Percentiles rank a stretch among this genome's conserved stretches.
phyloP scores from a whole-genome alignment of 1,284 basidiomycete genomes.

The Neolentinus lepideus region DNA sequence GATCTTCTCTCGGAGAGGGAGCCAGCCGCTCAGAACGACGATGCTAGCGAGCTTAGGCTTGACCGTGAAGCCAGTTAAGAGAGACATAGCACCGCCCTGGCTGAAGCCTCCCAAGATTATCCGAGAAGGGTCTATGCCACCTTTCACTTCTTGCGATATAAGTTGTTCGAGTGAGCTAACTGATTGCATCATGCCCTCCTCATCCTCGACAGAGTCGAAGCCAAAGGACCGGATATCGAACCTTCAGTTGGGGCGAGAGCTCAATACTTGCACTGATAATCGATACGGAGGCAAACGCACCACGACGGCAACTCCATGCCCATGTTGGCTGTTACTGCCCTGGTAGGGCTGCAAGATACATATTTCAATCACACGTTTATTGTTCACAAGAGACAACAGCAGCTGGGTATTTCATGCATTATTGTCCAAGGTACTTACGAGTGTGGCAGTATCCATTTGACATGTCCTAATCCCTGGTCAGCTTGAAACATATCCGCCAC shows the following conservation, averaged over 20 bases:
- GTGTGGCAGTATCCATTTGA: constrained; percentile 82
- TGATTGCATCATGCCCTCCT: constrained; percentile 65
- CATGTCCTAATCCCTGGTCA: constrained; percentile 50
- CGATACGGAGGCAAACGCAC: constrained; percentile 26
- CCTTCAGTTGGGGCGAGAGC: constrained; percentile 29
- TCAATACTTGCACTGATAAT: neutral
- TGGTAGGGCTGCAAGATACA: constrained; percentile 36
- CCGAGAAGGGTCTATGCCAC: constrained; percentile 58
- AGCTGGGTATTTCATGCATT: neutral
- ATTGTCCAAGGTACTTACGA: constrained; percentile 39
- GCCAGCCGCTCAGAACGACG: constrained; percentile 70
- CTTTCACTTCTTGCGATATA: constrained; percentile 68
- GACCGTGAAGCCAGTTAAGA: constrained; percentile 65
- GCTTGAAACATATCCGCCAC: constrained; percentile 59
- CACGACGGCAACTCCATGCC: constrained; percentile 68
- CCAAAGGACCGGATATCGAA: constrained; percentile 75
- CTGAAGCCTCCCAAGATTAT: constrained; percentile 85
- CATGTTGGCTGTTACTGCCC: constrained; percentile 61
- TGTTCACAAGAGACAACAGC: too few species aligned
- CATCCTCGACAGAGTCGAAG: constrained; percentile 59
- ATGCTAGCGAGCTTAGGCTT: constrained; percentile 70
- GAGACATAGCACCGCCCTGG: constrained; percentile 78
- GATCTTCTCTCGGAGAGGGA: constrained; percentile 60
- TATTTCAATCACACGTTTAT: neutral
- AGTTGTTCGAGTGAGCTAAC: constrained; percentile 58